Evolutionary conservation across 176 grass and related monocot species (phyloP).

Genomic region (Hordeum marinum): DNA sequence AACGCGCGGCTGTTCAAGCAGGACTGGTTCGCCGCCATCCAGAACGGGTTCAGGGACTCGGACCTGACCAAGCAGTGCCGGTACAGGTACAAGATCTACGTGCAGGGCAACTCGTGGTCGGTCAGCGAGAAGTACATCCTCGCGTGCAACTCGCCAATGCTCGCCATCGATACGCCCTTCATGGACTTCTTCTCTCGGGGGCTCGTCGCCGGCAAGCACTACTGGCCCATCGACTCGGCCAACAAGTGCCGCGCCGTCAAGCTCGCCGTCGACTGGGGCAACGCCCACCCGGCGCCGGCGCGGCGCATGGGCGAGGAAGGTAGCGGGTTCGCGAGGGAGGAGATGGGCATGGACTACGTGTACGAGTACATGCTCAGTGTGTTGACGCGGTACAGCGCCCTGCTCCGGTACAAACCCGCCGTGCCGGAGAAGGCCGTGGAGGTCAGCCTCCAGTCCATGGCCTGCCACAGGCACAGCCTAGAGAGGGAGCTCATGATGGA

Average conservation of each 20-base stretch:
- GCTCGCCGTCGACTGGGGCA: neutral
- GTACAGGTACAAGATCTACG: neutral
- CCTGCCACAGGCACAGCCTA: neutral
- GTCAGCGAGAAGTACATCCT: neutral
- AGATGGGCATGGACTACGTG: neutral
- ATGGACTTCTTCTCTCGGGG: neutral
- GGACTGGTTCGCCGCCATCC: neutral
- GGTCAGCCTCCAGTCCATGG: constrained; percentile 24
- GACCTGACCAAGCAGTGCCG: neutral
- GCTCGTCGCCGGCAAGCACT: neutral
- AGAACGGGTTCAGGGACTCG: constrained; percentile 38
- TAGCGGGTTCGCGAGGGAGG: neutral
- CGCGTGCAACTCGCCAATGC: neutral
- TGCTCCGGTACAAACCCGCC: neutral
- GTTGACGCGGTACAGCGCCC: neutral
- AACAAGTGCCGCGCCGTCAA: neutral
- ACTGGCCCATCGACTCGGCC: neutral
- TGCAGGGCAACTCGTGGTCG: neutral
- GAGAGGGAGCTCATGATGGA: constrained; percentile 48
- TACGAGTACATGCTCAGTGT: neutral
- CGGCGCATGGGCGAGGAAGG: neutral
- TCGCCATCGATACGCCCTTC: neutral
- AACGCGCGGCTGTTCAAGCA: neutral
- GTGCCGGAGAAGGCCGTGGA: neutral
- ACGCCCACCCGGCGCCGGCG: neutral